phyloP scores from a whole-genome alignment of 2,329 filamentous ascomycete species.

The Didymella arachidicola region DNA sequence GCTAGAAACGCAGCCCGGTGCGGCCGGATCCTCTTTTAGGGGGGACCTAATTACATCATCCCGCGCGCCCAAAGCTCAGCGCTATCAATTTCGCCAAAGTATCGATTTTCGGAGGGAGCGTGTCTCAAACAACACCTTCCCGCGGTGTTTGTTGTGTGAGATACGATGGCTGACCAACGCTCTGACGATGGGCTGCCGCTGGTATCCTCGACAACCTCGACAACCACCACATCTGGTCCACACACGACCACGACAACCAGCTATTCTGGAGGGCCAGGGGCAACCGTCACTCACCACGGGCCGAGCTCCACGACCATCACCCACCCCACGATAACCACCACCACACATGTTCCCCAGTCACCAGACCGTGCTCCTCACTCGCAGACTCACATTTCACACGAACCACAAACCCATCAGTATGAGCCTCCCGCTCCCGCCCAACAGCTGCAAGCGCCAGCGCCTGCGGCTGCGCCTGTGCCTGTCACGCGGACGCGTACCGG shows the following conservation, averaged over 20 bases:
- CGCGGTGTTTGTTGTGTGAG: slow-evolving; percentile 12
- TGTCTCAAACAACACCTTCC: slow-evolving; percentile 10
- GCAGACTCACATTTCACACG: slow-evolving; percentile 2
- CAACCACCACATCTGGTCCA: slow-evolving; percentile 42
- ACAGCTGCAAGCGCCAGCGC: slow-evolving; percentile 22
- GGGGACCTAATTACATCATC: slow-evolving; percentile 25
- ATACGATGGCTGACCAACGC: slow-evolving; percentile 26
- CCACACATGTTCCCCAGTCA: slow-evolving; percentile 24
- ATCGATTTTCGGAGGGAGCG: slow-evolving; percentile 14
- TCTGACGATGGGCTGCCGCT: slow-evolving; percentile 19
- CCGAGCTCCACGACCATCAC: slow-evolving; percentile 38
- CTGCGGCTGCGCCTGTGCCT: slow-evolving; percentile 20
- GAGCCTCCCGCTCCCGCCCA: background rate
- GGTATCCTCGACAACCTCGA: slow-evolving; percentile 32
- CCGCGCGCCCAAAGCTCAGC: slow-evolving; percentile 20
- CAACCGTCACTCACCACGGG: slow-evolving; percentile 31
- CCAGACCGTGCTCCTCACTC: background rate
- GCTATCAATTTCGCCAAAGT: slow-evolving; percentile 18
- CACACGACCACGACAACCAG: slow-evolving; percentile 41
- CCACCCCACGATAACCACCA: slow-evolving; percentile 44
- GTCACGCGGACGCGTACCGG: slow-evolving; percentile 23
- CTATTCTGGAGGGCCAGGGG: slow-evolving; percentile 28
- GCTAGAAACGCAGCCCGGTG: slow-evolving; percentile 25
- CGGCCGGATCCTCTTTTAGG: slow-evolving; percentile 28
- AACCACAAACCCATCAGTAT: slow-evolving; percentile 4